phyloP scores from a whole-genome alignment of 2,329 filamentous ascomycete genomes.

The Emmonsiellopsis sp. region DNA sequence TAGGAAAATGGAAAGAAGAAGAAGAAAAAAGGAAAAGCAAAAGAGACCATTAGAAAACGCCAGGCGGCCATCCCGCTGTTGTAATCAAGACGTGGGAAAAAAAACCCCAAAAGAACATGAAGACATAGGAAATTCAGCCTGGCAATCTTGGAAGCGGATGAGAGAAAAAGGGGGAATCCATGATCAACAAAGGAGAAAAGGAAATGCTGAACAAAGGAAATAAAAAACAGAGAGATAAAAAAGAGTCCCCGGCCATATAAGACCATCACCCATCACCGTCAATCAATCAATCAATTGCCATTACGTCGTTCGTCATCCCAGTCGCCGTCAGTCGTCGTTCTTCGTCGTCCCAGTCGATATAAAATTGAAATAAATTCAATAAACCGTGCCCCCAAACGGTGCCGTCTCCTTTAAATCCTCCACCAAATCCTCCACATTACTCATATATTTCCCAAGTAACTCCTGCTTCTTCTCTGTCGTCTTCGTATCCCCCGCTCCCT shows the following conservation, averaged over 20 bases:
- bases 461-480: conserved; percentile 74
- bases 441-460: conserved; percentile 66
- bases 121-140: too few relatives aligned
- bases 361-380: conserved; percentile 13
- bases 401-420: conserved; percentile 72
- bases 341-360: not conserved
- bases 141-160: too few relatives aligned
- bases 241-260: too few relatives aligned
- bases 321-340: too few relatives aligned
- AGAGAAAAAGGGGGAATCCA: too few relatives aligned
- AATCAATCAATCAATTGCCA: not conserved
- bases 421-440: conserved; percentile 75
- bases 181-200: too few relatives aligned
- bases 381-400: conserved; percentile 53
- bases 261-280: too few relatives aligned
- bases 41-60: not conserved
- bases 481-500: conserved; percentile 36
- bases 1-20: not conserved
- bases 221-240: too few relatives aligned
- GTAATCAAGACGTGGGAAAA: not conserved
- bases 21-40: not conserved
- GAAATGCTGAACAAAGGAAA: too few relatives aligned
- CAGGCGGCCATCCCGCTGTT: not conserved
- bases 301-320: not conserved
- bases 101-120: not conserved